Base-by-base conservation (phyloP, 768 basidiomycete species). In the Hygrophoropsis aurantiaca region DNA sequence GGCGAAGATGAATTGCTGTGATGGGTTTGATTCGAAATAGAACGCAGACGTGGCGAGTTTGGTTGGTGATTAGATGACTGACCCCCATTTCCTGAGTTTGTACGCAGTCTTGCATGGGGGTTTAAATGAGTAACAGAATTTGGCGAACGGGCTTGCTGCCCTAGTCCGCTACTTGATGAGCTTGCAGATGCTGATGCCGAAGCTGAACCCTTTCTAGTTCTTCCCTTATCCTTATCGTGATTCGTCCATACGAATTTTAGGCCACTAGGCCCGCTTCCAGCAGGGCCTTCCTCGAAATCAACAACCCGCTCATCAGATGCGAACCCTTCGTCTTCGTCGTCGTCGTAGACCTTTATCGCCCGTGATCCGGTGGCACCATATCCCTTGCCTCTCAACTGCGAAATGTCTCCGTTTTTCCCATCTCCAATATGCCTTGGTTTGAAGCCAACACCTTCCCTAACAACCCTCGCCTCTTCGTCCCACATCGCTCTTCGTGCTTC, bases 181-280 rank as follows among this genome's bases (percentile, higher is more conserved):
- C 35, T 40, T 15, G 38, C 11, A 25, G 45, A 47, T 19, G 26
- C 35, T 5, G 50, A 18, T n/a, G 20, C 32, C 7, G 43, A 24
- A 7, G 42, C 15, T 9, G 37, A 20, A 13, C 27, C 27, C 7
- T 13, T 30, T 6, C 27, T 30, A 30, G 15, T 36, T 16, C 21
- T 5, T 24, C 24, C 20, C 13, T 23, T 44, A 33, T 39, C 26
- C 34, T 44, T 44, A 27, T 27, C 41, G 11, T 20, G 30, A 21
- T 64, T 64, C 24, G 75, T 79, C 79, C 79, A 82, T 27, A 69
- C 68, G 33, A 80, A 62, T 40, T 62, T 63, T 36, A 79, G 71
- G 45, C 73, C 74, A n/a, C n/a, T n/a, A n/a, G n/a, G n/a, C 37
- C 61, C 65, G 18, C 62, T 52, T 6, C 66, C 57, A 34, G 56